Evolutionary conservation across 257 asterid species (phyloP).

Genomic region (Solanum chilense): DNA sequence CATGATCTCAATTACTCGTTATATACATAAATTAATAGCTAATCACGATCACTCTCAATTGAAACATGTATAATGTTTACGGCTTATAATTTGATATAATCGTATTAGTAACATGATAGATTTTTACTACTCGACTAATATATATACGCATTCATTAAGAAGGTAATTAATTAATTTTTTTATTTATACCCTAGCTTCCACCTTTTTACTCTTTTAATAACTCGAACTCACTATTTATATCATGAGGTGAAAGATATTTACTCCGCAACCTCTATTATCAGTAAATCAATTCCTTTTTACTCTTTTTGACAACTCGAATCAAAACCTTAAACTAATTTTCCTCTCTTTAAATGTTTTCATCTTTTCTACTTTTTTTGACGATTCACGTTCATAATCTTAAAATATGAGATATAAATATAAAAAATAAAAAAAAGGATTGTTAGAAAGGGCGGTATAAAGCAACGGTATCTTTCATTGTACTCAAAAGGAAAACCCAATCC

Average conservation of each 20-base stretch:
- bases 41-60: not conserved
- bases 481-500: constrained; percentile 20
- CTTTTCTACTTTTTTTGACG: no score
- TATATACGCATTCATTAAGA: not conserved
- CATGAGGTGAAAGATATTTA: no score
- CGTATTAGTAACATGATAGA: not conserved
- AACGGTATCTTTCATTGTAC: constrained; percentile 22
- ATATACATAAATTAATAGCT: no score
- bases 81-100: not conserved
- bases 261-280: no score
- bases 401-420: no score
- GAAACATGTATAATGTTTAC: not conserved
- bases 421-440: not conserved
- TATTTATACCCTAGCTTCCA: not conserved
- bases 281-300: no score
- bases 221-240: not conserved
- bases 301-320: no score
- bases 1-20: not conserved
- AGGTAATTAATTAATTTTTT: not conserved
- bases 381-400: not conserved
- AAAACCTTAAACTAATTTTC: no score
- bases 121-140: not conserved
- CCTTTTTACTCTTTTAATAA: not conserved
- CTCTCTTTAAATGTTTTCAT: no score
- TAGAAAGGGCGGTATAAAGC: constrained; percentile 16